Conservation (phyloP, 176 grass and related monocot genomes). For the Bonia amplexicaulis region DNA sequence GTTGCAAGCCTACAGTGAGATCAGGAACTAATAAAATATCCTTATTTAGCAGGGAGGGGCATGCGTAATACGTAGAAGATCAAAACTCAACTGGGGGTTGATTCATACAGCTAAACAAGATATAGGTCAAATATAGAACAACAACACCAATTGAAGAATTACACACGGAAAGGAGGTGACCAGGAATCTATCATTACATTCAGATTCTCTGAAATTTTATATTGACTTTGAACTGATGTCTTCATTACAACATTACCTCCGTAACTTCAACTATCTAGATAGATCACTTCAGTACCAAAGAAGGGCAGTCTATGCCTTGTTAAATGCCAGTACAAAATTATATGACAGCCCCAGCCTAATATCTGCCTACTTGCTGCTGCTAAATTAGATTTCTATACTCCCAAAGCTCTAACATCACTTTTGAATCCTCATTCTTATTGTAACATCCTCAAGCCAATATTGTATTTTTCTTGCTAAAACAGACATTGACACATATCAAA, state of each 20-base stretch:
- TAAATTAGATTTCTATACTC: constrained; percentile 10
- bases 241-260: neutral
- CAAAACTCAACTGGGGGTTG: neutral
- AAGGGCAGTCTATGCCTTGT: neutral
- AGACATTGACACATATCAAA: neutral
- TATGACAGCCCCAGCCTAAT: neutral
- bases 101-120: constrained; percentile 3
- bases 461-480: neutral
- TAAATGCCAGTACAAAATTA: neutral
- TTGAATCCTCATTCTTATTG: neutral
- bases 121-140: neutral
- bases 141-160: neutral
- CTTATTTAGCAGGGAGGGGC: neutral
- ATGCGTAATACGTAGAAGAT: neutral
- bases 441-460: neutral
- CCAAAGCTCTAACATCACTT: neutral
- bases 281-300: neutral
- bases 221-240: neutral
- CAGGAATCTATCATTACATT: neutral
- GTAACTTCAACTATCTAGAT: neutral
- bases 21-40: neutral
- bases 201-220: neutral
- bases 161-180: neutral
- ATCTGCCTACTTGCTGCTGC: neutral
- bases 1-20: neutral